Evolutionary conservation across 2,329 filamentous ascomycete species (phyloP).

Genomic region (Phialophora expanda): DNA sequence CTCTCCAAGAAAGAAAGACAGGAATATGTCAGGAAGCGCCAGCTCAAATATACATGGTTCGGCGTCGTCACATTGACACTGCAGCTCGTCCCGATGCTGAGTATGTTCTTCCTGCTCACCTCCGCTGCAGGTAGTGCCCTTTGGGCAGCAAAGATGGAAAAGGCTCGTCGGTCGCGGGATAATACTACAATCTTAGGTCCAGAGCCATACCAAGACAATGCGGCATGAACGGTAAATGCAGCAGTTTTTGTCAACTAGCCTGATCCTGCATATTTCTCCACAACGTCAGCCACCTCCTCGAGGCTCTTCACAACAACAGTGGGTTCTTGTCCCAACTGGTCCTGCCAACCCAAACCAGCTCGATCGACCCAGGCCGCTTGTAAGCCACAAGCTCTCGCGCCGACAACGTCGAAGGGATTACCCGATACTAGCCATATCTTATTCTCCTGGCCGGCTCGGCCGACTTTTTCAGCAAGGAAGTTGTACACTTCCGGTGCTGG

Average conservation of each 20-base stretch:
- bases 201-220: slow-evolving; percentile 48
- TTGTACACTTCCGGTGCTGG: slow-evolving; percentile 66
- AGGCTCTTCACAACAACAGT: slow-evolving; percentile 62
- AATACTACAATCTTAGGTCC: slow-evolving; percentile 37
- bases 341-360: slow-evolving; percentile 66
- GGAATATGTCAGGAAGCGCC: slow-evolving; percentile 67
- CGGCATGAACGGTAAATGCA: slow-evolving; percentile 33
- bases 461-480: slow-evolving; percentile 61
- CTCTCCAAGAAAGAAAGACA: slow-evolving; percentile 76
- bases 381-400: slow-evolving; percentile 66
- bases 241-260: background rate
- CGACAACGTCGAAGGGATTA: slow-evolving; percentile 75
- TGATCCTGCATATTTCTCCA: slow-evolving; percentile 37
- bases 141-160: slow-evolving; percentile 82
- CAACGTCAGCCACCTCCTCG: slow-evolving; percentile 59
- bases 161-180: slow-evolving; percentile 50
- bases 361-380: slow-evolving; percentile 72
- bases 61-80: slow-evolving; percentile 82
- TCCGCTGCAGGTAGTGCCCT: slow-evolving; percentile 82
- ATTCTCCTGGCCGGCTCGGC: slow-evolving; percentile 52
- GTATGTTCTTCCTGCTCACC: slow-evolving; percentile 93
- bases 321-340: slow-evolving; percentile 62
- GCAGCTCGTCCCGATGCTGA: slow-evolving; percentile 85
- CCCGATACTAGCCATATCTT: slow-evolving; percentile 72
- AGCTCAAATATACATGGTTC: slow-evolving; percentile 92